Evolutionary conservation across 179 eudicot genomes (phyloP), one percentile per base, ranked within the genome.

Genomic region (Spinacia oleracea): DNA sequence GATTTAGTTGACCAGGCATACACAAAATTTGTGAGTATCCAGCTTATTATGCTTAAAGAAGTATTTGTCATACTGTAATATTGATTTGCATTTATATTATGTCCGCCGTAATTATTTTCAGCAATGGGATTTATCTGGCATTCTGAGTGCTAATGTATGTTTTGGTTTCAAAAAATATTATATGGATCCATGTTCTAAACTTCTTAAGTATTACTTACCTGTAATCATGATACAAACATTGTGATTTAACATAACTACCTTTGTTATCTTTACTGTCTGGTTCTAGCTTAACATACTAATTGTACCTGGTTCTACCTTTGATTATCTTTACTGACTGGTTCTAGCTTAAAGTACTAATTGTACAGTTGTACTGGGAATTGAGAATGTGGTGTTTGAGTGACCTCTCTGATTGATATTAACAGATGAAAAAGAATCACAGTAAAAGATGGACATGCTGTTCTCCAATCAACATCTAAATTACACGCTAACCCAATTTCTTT

Each of bases 1-100:
- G 98, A 96, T 88, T 88, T 96, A 87, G 99, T 96, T 82, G 99
- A 96, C 81, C 94, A 89, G 87, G 99, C 98, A 70, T 96, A 96
- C 79, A 87, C 90, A 35, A 96, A 93, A 81, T 86, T 93, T 87
- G 99, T 91, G 82, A 89, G 98, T 91, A 79, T 84, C 58, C 76
- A 29, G 45, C 46, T 27, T 42, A 5, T 27, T 25, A 51, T 51
- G 20, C 59, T 64, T 70, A 32, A 16, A 32, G 43, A 56, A 25
- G 27, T 50, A 48, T 59, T 48, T 72, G 38, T 64, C 31, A 70
- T 38, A 60, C 32, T 75, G 12, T 59, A 6, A 7, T n/a, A n/a
- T n/a, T n/a, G n/a, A n/a, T n/a, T 73, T 60, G 32, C 60, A 9
- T 40, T 56, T 76, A 21, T 67, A 75, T 34, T 51, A 34, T 2